Evolutionary conservation across 2,329 filamentous ascomycete species (phyloP), one percentile per base, ranked within the genome.

Genomic region (Aspergillus transmontanensis): DNA sequence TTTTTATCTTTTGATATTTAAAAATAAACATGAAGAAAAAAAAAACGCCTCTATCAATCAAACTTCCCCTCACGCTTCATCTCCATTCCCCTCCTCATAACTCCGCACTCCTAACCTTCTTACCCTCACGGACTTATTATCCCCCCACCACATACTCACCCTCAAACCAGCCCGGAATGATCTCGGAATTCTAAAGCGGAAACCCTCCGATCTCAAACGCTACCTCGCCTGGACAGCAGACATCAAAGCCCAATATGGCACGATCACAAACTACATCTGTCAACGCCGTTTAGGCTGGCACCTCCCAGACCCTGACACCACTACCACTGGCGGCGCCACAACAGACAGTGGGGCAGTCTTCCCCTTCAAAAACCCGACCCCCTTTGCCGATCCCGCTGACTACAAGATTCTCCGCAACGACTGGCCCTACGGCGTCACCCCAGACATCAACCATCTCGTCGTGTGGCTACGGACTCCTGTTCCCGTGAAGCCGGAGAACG

Each of bases 361-460:
- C 66, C 66, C 74, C 5, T 79, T 81, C 62, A 73, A 75, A 21
- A 84, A 84, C 64, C 68, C 77, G 12, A 77, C 74, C 4, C 86
- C 87, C 0, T 89, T 89, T 72, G 81, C 80, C 54, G 79, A 87
- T 68, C 66, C 78, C 11, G 70, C 73, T 39, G 87, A 89, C 73
- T 89, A 83, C 73, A 81, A 77, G 61, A 84, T 88, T 60, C 77
- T 89, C 54, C 77, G 78, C 50, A 89, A 89, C 69, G 87, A 89
- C 73, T 89, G 87, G 87, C 85, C 86, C 1, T 89, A 89, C 73
- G 86, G 85, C 4, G 69, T 88, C 21, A 81, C 77, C 1, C 71
- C 78, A 1, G 85, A 83, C 4, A 85, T 89, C 65, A 75, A 71
- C 19, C 87, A 89, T 71, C 73, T 89, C 0, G 77, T 85, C 6